Conservation (phyloP, 164 flowering plant species). For the Vitis riparia region DNA sequence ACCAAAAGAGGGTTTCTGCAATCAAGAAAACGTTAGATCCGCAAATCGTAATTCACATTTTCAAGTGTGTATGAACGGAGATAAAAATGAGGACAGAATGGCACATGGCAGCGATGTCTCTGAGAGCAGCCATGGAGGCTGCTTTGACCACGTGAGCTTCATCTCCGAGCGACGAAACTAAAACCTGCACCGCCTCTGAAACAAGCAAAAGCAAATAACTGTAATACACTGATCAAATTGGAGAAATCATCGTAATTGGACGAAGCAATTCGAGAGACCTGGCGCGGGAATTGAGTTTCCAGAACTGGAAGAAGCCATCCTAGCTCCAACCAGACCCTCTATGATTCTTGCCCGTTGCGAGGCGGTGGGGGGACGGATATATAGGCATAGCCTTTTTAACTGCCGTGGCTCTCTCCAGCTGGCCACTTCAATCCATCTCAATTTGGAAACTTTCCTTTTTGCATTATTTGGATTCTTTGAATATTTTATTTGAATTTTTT, state of each 20-base stretch:
- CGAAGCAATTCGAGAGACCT: slow-evolving; percentile 24
- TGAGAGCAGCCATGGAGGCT: slow-evolving; percentile 75
- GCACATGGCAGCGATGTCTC: slow-evolving; percentile 72
- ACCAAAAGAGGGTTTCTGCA: slow-evolving; percentile 79
- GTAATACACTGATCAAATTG: background rate
- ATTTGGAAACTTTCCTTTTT: no score
- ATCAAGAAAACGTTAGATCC: slow-evolving; percentile 4
- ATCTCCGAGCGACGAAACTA: slow-evolving; percentile 62
- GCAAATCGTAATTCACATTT: background rate
- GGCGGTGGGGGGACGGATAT: background rate
- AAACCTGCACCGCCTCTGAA: slow-evolving; percentile 65
- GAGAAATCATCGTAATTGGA: background rate
- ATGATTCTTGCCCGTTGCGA: background rate
- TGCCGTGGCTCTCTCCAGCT: no score
- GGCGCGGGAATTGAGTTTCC: slow-evolving; percentile 45
- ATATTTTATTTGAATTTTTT: no score
- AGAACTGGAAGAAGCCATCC: slow-evolving; percentile 55
- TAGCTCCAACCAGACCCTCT: background rate
- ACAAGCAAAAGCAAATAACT: background rate
- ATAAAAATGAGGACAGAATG: background rate
- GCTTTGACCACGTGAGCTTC: slow-evolving; percentile 75
- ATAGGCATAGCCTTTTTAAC: background rate
- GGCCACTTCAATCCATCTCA: no score
- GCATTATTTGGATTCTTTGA: no score
- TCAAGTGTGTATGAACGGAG: background rate